Conservation (phyloP, 148 eudicot species). For the Fagopyrum homotropicum region DNA sequence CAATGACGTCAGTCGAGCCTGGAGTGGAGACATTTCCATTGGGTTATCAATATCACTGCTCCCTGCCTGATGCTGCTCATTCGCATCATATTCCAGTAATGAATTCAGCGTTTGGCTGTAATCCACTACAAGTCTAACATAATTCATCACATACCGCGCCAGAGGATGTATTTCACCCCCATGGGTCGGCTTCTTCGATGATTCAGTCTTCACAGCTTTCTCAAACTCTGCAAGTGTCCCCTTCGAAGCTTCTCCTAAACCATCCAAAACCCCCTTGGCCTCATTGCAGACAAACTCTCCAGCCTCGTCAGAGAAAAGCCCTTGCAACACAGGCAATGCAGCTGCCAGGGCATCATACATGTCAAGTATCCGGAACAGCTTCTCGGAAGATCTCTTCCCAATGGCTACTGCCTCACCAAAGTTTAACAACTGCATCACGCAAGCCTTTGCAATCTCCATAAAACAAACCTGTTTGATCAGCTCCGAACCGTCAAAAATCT, state of each 20-base stretch:
- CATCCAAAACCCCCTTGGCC: constrained; percentile 60
- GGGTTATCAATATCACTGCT: constrained; percentile 18
- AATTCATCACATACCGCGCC: constrained; percentile 89
- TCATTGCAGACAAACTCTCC: constrained; percentile 62
- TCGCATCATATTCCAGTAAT: constrained; percentile 35
- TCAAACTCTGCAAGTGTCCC: constrained; percentile 86
- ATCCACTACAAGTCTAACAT: constrained; percentile 72
- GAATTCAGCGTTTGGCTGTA: constrained; percentile 58
- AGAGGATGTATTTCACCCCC: constrained; percentile 86
- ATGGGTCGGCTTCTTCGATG: constrained; percentile 46
- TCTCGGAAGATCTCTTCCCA: constrained; percentile 70
- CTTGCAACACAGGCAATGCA: constrained; percentile 46
- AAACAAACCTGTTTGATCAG: constrained; percentile 67
- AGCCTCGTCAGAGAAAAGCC: constrained; percentile 46
- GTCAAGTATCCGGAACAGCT: constrained; percentile 75
- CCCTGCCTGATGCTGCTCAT: constrained; percentile 9
- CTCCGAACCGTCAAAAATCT: constrained; percentile 57
- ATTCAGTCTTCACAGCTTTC: constrained; percentile 68
- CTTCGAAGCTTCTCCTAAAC: constrained; percentile 61
- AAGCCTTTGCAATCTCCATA: constrained; percentile 64
- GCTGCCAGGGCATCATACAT: constrained; percentile 74
- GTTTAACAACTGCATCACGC: constrained; percentile 75
- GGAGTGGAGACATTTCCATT: constrained; percentile 44
- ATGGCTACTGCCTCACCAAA: constrained; percentile 86
- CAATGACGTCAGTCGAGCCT: constrained; percentile 38